Evolutionary conservation across 169 alveolate genomes (phyloP), one percentile per base, ranked within the genome.

Genomic region (Cryptosporidium xiaoi): DNA sequence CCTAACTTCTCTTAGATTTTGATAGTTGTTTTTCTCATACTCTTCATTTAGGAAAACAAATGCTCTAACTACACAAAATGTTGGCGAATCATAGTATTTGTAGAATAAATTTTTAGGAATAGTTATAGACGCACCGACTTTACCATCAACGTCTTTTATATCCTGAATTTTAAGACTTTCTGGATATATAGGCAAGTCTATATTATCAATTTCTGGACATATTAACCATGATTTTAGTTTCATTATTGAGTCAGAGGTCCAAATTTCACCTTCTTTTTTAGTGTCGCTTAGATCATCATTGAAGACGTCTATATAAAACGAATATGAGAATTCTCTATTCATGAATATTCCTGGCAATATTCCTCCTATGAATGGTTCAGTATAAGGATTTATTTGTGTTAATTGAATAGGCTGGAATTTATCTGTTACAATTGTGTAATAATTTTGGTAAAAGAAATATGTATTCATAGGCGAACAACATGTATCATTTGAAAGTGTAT

Each of bases 391-490:
- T 24, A 77, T 60, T 77, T 77, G 87, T 4, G 87, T 77, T 44
- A 77, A 18, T 46, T 77, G 87, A 34, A 77, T 60, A 24, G 87
- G 87, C 51, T 77, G 87, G 31, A 40, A 77, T 24, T 44, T 62
- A 16, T 62, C 71, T 18, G 87, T 77, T 15, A 77, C 87, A 12
- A 77, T 77, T 24, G 87, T 77, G 29, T 77, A 77, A 34, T 77
- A 77, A 27, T 77, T 51, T 33, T 77, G 87, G 50, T 46, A 77
- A 33, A 34, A 77, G 16, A 24, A 56, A 29, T 60, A 77, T 2
- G 87, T 62, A 60, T 77, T 77, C 71, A 77, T 56, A 40, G 87
- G 87, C 8, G 87, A 77, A 29, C 87, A 77, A 50, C 87, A 77
- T 18, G 87, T 77, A 62, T 60, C 71, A 60, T 77, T 77, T 6